A percentile compares a stretch with the other conserved stretches of the same genome.
Conservation (phyloP, 352 stramenopile genomes). For the Phytophthora quininea region DNA sequence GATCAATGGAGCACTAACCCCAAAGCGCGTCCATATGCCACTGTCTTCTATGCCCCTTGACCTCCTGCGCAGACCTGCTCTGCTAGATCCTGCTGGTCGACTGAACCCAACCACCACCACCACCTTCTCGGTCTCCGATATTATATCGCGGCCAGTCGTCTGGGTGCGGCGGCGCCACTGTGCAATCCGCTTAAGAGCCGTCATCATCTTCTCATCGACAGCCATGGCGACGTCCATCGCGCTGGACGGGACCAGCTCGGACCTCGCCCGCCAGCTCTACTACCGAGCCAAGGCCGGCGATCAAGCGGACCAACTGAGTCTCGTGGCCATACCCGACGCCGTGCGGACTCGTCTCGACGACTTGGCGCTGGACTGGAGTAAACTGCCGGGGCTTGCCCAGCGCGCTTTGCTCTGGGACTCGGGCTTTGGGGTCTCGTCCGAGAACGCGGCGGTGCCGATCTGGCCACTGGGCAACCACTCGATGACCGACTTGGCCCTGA, state of each 20-base stretch:
- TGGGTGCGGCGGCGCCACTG: slow-evolving; percentile 1
- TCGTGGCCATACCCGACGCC: slow-evolving; percentile 14
- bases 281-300: slow-evolving; percentile 21
- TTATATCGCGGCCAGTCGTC: no score
- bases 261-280: slow-evolving; percentile 37
- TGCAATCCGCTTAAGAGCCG: not conserved
- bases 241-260: slow-evolving; percentile 41
- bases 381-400: slow-evolving; percentile 32
- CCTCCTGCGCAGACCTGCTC: no score
- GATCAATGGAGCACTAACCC: no score
- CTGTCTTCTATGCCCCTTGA: no score
- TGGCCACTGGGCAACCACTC: slow-evolving; percentile 22
- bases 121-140: not conserved
- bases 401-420: slow-evolving; percentile 46
- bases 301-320: slow-evolving; percentile 2
- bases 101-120: not conserved
- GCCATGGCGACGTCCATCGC: slow-evolving; percentile 9
- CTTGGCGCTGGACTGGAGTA: slow-evolving; percentile 16
- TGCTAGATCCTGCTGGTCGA: not conserved
- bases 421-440: slow-evolving; percentile 23
- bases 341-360: slow-evolving; percentile 11
- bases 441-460: slow-evolving; percentile 14
- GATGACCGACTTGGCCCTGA: slow-evolving; percentile 39
- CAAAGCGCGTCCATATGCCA: no score
- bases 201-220: not conserved